phyloP scores from a whole-genome alignment of 129 eudicot genomes.

The Flaveria sonorensis region DNA sequence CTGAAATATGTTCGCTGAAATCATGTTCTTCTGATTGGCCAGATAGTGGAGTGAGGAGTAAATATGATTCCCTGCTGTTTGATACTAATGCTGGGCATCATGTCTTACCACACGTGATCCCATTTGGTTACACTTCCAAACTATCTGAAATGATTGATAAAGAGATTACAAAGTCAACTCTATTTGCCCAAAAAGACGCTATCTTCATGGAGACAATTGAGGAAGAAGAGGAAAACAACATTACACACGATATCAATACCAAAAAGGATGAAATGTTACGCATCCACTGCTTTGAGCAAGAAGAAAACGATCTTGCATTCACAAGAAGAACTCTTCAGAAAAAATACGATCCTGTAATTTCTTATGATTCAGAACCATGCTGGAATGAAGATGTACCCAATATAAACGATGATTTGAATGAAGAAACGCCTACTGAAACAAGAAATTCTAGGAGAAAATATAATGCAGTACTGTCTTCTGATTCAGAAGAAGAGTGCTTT shows the following conservation, averaged over 20 bases:
- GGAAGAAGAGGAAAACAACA: conserved; percentile 47
- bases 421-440: conserved; percentile 23
- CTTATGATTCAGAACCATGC: conserved; percentile 63
- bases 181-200: conserved; percentile 43
- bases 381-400: conserved; percentile 30
- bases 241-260: conserved; percentile 42
- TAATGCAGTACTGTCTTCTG: conserved; percentile 54
- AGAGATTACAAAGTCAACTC: conserved; percentile 63
- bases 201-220: conserved; percentile 38
- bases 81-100: conserved; percentile 73
- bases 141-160: conserved; percentile 68
- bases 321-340: conserved; percentile 49
- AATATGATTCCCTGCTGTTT: conserved; percentile 54
- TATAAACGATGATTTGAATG: conserved; percentile 28
- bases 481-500: conserved; percentile 39
- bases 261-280: conserved; percentile 77
- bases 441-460: conserved; percentile 44
- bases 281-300: conserved; percentile 45
- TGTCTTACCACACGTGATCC: conserved; percentile 62
- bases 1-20: conserved; percentile 12
- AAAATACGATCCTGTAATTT: conserved; percentile 47
- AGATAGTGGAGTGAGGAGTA: conserved; percentile 41
- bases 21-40: conserved; percentile 26
- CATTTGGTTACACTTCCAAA: conserved; percentile 55
- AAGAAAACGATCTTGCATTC: conserved; percentile 52